A percentile compares a stretch with the other conserved stretches of the same genome.
Conservation (phyloP, 441 rosid species). For the Raphanus hybrid region DNA sequence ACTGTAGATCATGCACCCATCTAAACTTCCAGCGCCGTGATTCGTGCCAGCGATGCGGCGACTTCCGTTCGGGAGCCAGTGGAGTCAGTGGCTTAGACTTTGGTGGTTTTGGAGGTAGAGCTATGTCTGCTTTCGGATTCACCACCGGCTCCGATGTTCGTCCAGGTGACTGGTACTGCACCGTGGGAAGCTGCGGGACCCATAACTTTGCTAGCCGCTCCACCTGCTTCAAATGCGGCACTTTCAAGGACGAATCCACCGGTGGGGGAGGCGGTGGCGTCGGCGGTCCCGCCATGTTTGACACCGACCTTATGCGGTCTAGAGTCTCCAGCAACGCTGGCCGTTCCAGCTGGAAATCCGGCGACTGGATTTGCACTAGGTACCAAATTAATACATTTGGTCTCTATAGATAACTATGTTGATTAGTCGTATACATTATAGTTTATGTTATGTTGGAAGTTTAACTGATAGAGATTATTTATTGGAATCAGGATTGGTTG, state of each 20-base stretch:
- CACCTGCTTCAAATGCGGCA: slow-evolving; percentile 78
- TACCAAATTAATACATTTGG: slow-evolving; percentile 19
- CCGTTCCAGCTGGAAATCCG: slow-evolving; percentile 77
- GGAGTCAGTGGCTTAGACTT: slow-evolving; percentile 53
- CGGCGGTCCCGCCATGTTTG: slow-evolving; percentile 41
- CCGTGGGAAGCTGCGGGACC: slow-evolving; percentile 67
- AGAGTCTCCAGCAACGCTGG: slow-evolving; percentile 50
- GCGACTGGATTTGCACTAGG: slow-evolving; percentile 83
- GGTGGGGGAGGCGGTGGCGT: slow-evolving; percentile 52
- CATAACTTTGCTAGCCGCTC: slow-evolving; percentile 83
- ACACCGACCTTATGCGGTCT: slow-evolving; percentile 58
- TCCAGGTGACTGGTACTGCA: slow-evolving; percentile 81
- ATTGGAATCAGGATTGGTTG: slow-evolving; percentile 58
- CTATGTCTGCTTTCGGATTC: slow-evolving; percentile 55
- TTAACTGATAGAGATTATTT: background rate
- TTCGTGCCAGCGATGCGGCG: slow-evolving; percentile 80
- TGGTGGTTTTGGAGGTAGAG: slow-evolving; percentile 41
- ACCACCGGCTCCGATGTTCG: slow-evolving; percentile 78
- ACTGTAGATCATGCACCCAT: slow-evolving; percentile 77
- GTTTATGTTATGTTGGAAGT: background rate
- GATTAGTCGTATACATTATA: slow-evolving; percentile 3
- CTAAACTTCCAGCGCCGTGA: slow-evolving; percentile 81
- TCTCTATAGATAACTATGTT: slow-evolving; percentile 9
- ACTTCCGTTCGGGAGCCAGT: slow-evolving; percentile 51
- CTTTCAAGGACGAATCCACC: slow-evolving; percentile 61